Evolutionary conservation across 2,329 filamentous ascomycete species (phyloP).

Genomic region (Xylaria sp.): DNA sequence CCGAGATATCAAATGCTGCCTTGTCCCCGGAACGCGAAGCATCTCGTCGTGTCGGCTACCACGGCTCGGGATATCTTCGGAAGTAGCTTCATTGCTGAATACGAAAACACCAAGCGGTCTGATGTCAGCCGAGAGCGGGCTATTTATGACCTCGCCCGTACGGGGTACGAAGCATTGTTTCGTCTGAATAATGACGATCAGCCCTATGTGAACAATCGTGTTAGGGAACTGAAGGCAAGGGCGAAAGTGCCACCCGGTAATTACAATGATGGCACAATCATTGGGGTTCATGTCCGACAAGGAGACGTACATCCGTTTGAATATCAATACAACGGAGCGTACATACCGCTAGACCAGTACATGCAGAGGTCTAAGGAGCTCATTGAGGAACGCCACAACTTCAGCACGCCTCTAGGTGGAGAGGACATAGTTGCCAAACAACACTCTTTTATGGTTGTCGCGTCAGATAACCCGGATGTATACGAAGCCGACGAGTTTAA

Average conservation of each 20-base stretch:
- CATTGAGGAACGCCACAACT: constrained; percentile 62
- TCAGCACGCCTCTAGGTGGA: constrained; percentile 50
- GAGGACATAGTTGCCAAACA: constrained; percentile 53
- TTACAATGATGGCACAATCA: constrained; percentile 62
- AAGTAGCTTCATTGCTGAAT: constrained; percentile 64
- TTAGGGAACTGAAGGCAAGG: constrained; percentile 64
- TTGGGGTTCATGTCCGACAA: constrained; percentile 83
- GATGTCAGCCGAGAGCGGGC: constrained; percentile 65
- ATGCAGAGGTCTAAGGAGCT: constrained; percentile 67
- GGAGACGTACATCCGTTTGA: constrained; percentile 83
- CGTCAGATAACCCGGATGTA: constrained; percentile 84
- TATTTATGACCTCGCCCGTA: constrained; percentile 74
- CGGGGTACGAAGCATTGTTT: constrained; percentile 80
- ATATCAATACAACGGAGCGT: constrained; percentile 79
- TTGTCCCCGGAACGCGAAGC: constrained; percentile 79
- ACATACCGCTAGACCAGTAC: constrained; percentile 80
- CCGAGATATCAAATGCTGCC: constrained; percentile 81
- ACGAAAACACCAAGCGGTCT: constrained; percentile 60
- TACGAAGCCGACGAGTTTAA: constrained; percentile 73
- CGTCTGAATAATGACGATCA: constrained; percentile 73
- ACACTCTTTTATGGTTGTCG: constrained; percentile 69
- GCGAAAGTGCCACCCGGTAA: constrained; percentile 56
- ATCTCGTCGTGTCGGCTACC: constrained; percentile 77
- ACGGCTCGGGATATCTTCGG: constrained; percentile 75
- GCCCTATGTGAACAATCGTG: constrained; percentile 70